phyloP scores from a whole-genome alignment of 345 rosid species.

The Rhizophora apiculata region DNA sequence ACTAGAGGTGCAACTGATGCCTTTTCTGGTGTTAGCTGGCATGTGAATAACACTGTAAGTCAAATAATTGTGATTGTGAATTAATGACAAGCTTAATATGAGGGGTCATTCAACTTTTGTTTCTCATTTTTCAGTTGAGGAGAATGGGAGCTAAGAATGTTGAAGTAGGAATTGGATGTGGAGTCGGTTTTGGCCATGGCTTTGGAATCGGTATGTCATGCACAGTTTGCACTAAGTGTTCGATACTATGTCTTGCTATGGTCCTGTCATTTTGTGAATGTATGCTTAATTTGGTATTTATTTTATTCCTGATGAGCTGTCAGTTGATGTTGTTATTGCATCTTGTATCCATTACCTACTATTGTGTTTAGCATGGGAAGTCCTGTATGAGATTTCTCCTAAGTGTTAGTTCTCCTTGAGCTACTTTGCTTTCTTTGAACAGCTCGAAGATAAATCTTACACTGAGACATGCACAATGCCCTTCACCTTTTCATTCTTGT shows the following conservation, averaged over 20 bases:
- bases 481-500: too few relatives aligned
- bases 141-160: constrained; percentile 60
- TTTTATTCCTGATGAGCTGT: neutral
- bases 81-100: constrained; percentile 1
- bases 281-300: neutral
- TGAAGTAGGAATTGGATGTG: constrained; percentile 69
- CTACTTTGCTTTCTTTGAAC: too few relatives aligned
- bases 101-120: constrained; percentile 8
- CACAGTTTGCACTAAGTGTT: neutral
- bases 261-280: neutral
- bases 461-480: too few relatives aligned
- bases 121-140: constrained; percentile 38
- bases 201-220: constrained; percentile 61
- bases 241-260: neutral
- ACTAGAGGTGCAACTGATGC: constrained; percentile 91
- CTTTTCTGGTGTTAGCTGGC: constrained; percentile 73
- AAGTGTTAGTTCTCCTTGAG: too few relatives aligned
- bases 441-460: too few relatives aligned
- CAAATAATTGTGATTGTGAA: constrained; percentile 7
- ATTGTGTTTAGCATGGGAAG: too few relatives aligned
- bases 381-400: too few relatives aligned
- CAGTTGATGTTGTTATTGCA: too few relatives aligned
- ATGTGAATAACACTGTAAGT: constrained; percentile 68
- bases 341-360: too few relatives aligned
- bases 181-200: constrained; percentile 80